Base-by-base conservation (phyloP, 345 rosid species). In the Acer saccharum region DNA sequence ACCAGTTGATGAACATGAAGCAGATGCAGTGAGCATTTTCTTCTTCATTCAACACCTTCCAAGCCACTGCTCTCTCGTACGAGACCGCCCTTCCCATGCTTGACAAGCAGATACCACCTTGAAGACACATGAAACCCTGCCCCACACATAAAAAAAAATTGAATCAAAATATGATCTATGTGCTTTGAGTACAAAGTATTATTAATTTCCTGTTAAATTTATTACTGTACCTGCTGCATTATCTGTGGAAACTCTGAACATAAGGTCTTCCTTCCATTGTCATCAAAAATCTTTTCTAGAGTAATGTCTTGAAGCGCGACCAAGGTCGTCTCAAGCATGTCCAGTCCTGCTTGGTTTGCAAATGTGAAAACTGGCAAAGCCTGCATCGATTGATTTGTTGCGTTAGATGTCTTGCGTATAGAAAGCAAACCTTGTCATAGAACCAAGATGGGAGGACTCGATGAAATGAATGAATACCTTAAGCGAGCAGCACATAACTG, bases 21-120 rank as follows among this genome's bases (percentile, higher is more conserved):
- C 92, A 93, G 66, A 96, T 83, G 87, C 98, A 94, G 73, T 96
- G 93, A 73, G 93, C 89, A 82, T 86, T 91, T 75, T 94, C 97
- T 41, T 92, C 94, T 13, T 96, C 98, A 64, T 96, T 87, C 73
- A 91, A 75, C 78, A 96, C 99, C 86, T 94, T 96, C 99, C 99
- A 96, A 72, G 92, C 98, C 76, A 94, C 87, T 35, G 91, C 98
- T 74, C 92, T 90, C 74, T 96, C 98, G 29, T 92, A 96, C 3
- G 99, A 89, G 43, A 94, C 85, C 66, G 93, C 91, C 86, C 98
- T 91, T 54, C 97, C 97, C 99, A 96, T 94, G 90, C 97, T 96
- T 8, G 98, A 96, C 82, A 93, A 83, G 77, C 99, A 94, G 12
- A 96, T 85, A 29, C 99, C 99, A 17, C 97, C 88, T 68, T 93